phyloP scores from a whole-genome alignment of 257 asterid genomes.

The Ilex asprella region DNA sequence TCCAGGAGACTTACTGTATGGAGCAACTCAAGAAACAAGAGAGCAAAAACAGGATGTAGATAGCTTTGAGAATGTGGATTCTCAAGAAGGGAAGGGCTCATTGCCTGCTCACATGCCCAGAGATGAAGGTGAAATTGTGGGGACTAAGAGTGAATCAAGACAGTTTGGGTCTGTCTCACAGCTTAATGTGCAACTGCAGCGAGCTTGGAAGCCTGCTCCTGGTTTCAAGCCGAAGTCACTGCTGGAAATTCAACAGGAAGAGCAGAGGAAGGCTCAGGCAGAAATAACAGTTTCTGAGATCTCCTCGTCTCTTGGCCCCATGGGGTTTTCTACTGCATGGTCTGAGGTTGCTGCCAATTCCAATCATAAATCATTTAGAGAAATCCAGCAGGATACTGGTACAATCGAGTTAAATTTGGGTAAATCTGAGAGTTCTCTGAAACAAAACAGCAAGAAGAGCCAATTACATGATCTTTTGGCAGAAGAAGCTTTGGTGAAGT shows the following conservation, averaged over 20 bases:
- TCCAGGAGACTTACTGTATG: slow-evolving; percentile 26
- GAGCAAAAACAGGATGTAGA: background rate
- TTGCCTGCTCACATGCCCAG: slow-evolving; percentile 12
- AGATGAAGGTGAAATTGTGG: slow-evolving; percentile 23
- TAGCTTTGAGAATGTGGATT: slow-evolving; percentile 15
- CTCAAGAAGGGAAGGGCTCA: slow-evolving; percentile 16
- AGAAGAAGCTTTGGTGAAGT: slow-evolving; percentile 33
- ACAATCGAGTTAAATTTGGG: slow-evolving; percentile 21
- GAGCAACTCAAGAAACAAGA: slow-evolving; percentile 34
- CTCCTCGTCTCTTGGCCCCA: slow-evolving; percentile 46
- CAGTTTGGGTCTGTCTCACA: slow-evolving; percentile 28
- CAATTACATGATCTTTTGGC: slow-evolving; percentile 60
- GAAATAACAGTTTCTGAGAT: slow-evolving; percentile 48
- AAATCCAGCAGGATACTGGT: slow-evolving; percentile 31
- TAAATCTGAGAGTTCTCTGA: slow-evolving; percentile 34
- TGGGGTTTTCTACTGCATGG: slow-evolving; percentile 59
- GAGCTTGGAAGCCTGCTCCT: slow-evolving; percentile 98
- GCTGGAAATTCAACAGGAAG: slow-evolving; percentile 90
- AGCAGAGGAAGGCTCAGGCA: slow-evolving; percentile 73
- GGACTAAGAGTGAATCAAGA: slow-evolving; percentile 27
- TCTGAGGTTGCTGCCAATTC: slow-evolving; percentile 44
- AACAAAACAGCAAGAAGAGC: slow-evolving; percentile 46
- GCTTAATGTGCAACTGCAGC: slow-evolving; percentile 34
- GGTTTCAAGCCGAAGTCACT: slow-evolving; percentile 90
- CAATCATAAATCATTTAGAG: slow-evolving; percentile 46